Conservation (phyloP, 2,329 filamentous ascomycete genomes). For the Myriosclerotinia curreyana region DNA sequence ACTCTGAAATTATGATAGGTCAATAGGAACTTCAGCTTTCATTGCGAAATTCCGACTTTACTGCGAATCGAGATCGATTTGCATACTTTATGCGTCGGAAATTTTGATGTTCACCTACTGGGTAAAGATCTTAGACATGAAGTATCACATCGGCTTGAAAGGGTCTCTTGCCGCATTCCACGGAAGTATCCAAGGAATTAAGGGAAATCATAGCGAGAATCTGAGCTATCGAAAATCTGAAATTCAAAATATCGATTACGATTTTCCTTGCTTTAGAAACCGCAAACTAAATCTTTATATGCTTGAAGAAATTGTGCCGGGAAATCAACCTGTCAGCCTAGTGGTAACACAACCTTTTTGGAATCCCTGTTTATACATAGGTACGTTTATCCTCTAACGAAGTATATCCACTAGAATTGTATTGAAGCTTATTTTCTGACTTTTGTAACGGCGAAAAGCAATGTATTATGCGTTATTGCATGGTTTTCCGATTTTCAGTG, state of each 20-base stretch:
- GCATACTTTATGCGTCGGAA: not conserved
- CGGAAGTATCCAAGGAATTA: not conserved
- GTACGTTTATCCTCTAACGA: no score
- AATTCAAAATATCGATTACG: not conserved
- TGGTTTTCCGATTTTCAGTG: not conserved
- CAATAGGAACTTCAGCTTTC: not conserved
- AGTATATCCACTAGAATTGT: no score
- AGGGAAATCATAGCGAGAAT: constrained; percentile 3
- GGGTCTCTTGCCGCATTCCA: not conserved
- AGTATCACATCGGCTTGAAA: not conserved
- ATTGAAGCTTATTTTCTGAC: not conserved
- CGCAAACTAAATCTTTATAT: not conserved
- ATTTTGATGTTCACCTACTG: constrained; percentile 2
- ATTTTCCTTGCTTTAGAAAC: not conserved
- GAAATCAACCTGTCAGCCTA: not conserved
- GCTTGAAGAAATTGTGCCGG: not conserved
- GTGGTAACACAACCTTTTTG: constrained; percentile 2
- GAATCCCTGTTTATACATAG: not conserved
- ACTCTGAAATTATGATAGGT: not conserved
- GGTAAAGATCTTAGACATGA: constrained; percentile 1
- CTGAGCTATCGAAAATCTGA: constrained; percentile 5
- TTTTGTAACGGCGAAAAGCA: not conserved
- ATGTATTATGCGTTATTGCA: not conserved
- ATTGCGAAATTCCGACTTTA: not conserved
- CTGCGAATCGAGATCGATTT: not conserved